Percentiles rank a stretch among this genome's conserved stretches.
phyloP scores from a whole-genome alignment of 2,329 filamentous ascomycete species.

The Clonostachys solani region DNA sequence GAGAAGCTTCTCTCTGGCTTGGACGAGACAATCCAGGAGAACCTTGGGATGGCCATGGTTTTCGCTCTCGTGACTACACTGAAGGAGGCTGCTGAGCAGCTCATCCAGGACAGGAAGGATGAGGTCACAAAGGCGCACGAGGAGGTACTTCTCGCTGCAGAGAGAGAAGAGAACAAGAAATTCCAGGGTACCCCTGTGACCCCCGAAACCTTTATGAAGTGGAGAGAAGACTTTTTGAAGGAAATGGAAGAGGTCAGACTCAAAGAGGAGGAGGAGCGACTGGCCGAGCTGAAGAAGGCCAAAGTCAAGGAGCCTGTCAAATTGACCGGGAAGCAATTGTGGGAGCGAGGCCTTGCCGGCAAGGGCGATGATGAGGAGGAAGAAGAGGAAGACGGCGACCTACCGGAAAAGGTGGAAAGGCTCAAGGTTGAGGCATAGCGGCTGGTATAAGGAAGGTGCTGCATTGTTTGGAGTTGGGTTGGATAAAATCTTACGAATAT shows the following conservation, averaged over 20 bases:
- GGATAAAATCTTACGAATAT: too few relatives aligned
- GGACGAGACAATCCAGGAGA: conserved; percentile 78
- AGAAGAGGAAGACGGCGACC: conserved; percentile 61
- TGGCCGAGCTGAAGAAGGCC: conserved; percentile 78
- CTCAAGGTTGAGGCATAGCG: conserved; percentile 59
- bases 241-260: conserved; percentile 75
- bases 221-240: conserved; percentile 71
- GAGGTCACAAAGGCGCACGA: conserved; percentile 55
- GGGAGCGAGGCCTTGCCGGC: conserved; percentile 68
- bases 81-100: conserved; percentile 85
- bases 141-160: conserved; percentile 52
- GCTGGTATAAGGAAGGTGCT: too few relatives aligned
- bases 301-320: conserved; percentile 70
- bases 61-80: conserved; percentile 85
- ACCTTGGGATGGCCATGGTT: conserved; percentile 95
- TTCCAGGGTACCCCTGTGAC: conserved; percentile 90
- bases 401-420: conserved; percentile 60
- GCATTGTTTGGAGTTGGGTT: too few relatives aligned
- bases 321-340: conserved; percentile 71
- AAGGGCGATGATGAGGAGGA: conserved; percentile 64
- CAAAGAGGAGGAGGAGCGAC: conserved; percentile 69
- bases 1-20: conserved; percentile 66
- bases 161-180: conserved; percentile 93
- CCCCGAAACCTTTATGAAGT: conserved; percentile 77
- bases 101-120: conserved; percentile 71